A percentile compares a stretch with the other conserved stretches of the same genome.
phyloP scores from a whole-genome alignment of 257 asterid species.

The Haberlea rhodopensis region DNA sequence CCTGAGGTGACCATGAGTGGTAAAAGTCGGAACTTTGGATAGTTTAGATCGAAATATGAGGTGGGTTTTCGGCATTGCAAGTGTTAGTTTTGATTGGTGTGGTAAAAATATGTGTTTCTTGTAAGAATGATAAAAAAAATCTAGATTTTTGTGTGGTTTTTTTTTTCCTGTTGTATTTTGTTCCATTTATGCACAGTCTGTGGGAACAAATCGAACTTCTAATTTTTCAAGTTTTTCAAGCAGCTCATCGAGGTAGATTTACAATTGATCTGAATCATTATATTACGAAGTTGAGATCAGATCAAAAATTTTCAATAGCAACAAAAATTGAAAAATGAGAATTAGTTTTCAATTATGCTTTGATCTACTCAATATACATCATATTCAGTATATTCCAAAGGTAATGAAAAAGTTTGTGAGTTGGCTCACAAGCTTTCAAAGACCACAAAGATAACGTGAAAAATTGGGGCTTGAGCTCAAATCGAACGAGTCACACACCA shows the following conservation, averaged over 20 bases:
- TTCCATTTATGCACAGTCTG: not conserved
- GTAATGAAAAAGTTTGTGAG: too few relatives aligned
- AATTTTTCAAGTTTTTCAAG: too few relatives aligned
- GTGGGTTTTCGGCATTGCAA: constrained; percentile 22
- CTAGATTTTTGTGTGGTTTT: not conserved
- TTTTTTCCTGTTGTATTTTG: constrained; percentile 4
- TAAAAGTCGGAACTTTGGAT: constrained; percentile 29
- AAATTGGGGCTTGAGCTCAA: not conserved
- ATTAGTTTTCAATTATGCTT: too few relatives aligned
- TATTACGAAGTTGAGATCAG: not conserved
- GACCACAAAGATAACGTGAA: too few relatives aligned
- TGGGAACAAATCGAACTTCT: not conserved
- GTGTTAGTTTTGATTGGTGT: not conserved
- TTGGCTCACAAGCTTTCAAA: too few relatives aligned
- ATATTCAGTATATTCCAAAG: too few relatives aligned
- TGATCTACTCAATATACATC: too few relatives aligned
- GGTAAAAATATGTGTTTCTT: constrained; percentile 5
- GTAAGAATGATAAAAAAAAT: constrained; percentile 6
- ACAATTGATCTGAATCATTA: not conserved
- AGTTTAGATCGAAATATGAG: constrained; percentile 7
- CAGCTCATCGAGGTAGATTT: not conserved
- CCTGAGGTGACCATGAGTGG: constrained; percentile 17
- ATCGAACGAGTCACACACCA: not conserved
- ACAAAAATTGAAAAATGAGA: too few relatives aligned
- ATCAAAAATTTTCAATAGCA: not conserved